phyloP scores from a whole-genome alignment of 78 protist genomes.

The Dictyostelium capitatum region DNA sequence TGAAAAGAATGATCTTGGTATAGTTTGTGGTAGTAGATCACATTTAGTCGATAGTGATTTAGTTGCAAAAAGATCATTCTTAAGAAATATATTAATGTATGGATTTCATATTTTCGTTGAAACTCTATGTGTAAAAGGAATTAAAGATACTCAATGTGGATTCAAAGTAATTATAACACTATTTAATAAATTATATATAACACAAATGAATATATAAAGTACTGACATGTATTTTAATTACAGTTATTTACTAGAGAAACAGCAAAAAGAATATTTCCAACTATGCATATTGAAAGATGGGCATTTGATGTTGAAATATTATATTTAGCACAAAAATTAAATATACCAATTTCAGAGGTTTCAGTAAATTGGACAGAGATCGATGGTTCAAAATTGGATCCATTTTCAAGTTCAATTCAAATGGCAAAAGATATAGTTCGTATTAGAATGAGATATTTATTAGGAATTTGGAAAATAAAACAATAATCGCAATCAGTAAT shows the following conservation, averaged over 20 bases:
- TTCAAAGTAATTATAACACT: slow-evolving; percentile 29
- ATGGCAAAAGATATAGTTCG: slow-evolving; percentile 87
- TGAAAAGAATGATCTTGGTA: slow-evolving; percentile 39
- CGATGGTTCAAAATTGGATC: slow-evolving; percentile 87
- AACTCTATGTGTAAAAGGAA: slow-evolving; percentile 52
- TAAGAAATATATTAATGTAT: slow-evolving; percentile 75
- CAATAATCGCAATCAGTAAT: not conserved
- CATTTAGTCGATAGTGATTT: slow-evolving; percentile 83
- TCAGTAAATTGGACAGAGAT: slow-evolving; percentile 89
- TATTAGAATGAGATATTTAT: slow-evolving; percentile 77
- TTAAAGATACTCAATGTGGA: slow-evolving; percentile 86
- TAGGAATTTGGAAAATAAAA: slow-evolving; percentile 86
- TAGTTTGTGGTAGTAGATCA: slow-evolving; percentile 88
- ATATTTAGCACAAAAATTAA: slow-evolving; percentile 66
- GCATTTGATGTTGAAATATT: slow-evolving; percentile 88
- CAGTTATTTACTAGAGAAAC: slow-evolving; percentile 83
- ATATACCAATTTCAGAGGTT: slow-evolving; percentile 64
- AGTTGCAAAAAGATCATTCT: slow-evolving; percentile 60
- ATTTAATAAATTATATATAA: not conserved
- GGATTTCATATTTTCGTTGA: slow-evolving; percentile 85
- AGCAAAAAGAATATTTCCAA: slow-evolving; percentile 41
- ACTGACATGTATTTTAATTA: not conserved
- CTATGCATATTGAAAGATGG: slow-evolving; percentile 83
- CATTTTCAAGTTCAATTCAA: slow-evolving; percentile 80
- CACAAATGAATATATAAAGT: too few relatives aligned